phyloP scores from a whole-genome alignment of 805 yeast genomes.

The Nakazawaea holstii region DNA sequence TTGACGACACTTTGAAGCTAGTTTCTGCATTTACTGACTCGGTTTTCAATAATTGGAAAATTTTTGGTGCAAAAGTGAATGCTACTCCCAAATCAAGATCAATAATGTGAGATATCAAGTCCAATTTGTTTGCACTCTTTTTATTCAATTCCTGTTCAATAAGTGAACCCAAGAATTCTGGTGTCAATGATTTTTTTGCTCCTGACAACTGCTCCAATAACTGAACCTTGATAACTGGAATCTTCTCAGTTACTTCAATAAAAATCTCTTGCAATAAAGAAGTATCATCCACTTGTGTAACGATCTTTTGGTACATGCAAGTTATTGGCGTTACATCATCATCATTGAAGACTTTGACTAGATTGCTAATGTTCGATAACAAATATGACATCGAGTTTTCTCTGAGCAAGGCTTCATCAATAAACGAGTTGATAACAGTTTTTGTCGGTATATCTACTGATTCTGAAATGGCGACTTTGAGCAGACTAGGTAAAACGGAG shows the following conservation, averaged over 20 bases:
- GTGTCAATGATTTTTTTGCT: constrained; percentile 49
- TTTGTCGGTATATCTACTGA: not conserved
- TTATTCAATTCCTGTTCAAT: constrained; percentile 26
- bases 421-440: constrained; percentile 13
- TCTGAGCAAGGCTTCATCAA: constrained; percentile 23
- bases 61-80: constrained; percentile 31
- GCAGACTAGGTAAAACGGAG: constrained; percentile 18
- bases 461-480: constrained; percentile 10
- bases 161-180: constrained; percentile 39
- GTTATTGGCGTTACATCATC: constrained; percentile 13
- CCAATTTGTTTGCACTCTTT: constrained; percentile 31
- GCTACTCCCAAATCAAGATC: constrained; percentile 56
- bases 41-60: constrained; percentile 18
- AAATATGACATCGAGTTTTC: constrained; percentile 20
- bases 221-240: constrained; percentile 33
- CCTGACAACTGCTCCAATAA: constrained; percentile 42
- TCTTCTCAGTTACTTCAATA: constrained; percentile 31
- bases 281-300: constrained; percentile 28
- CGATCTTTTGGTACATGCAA: constrained; percentile 23
- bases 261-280: constrained; percentile 43
- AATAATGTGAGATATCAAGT: constrained; percentile 40
- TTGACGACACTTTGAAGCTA: constrained; percentile 18
- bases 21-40: not conserved
- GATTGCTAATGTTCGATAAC: constrained; percentile 24
- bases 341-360: constrained; percentile 21